These are phyloP conservation scores for Ceratocystis colombiana DNA, from an alignment of 2,329 filamentous ascomycete species.

Conservation along the genomic window DNA sequence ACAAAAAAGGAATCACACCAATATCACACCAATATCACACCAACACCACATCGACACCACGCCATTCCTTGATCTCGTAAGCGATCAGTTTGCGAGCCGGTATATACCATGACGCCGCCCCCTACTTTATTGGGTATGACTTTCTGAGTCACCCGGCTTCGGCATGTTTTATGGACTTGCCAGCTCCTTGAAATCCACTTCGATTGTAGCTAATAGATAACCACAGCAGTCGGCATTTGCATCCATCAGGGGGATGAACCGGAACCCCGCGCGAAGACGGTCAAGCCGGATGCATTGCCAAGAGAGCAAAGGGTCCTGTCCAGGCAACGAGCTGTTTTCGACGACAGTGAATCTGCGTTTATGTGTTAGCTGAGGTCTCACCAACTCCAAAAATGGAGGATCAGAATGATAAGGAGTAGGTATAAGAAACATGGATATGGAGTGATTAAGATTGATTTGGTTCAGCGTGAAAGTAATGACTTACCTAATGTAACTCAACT, in stretches of 20 bases:
- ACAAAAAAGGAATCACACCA: not conserved
- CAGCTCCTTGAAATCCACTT: conserved; percentile 36
- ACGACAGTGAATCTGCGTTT: conserved; percentile 41
- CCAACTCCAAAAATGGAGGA: not conserved
- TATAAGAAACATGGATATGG: not conserved
- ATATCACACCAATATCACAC: not conserved
- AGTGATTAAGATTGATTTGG: not conserved
- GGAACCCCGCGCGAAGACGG: conserved; percentile 46
- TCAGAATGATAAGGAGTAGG: too few species aligned
- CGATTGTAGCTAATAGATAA: conserved; percentile 44
- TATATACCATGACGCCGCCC: not conserved
- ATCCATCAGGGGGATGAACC: conserved; percentile 44
- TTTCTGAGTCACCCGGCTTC: not conserved
- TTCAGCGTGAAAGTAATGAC: conserved; percentile 17
- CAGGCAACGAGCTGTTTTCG: conserved; percentile 39
- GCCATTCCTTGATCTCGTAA: not conserved
- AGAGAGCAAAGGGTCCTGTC: conserved; percentile 36
- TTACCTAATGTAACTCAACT: conserved; percentile 64
- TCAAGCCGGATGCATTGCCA: conserved; percentile 53
- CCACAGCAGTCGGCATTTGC: conserved; percentile 38
- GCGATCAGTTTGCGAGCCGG: not conserved
- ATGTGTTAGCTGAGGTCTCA: not conserved
- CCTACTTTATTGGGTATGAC: not conserved
- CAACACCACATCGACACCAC: not conserved
- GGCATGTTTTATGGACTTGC: not conserved